Conservation (phyloP, 176 grass and related monocot genomes). For the Musa schizocarpa region DNA sequence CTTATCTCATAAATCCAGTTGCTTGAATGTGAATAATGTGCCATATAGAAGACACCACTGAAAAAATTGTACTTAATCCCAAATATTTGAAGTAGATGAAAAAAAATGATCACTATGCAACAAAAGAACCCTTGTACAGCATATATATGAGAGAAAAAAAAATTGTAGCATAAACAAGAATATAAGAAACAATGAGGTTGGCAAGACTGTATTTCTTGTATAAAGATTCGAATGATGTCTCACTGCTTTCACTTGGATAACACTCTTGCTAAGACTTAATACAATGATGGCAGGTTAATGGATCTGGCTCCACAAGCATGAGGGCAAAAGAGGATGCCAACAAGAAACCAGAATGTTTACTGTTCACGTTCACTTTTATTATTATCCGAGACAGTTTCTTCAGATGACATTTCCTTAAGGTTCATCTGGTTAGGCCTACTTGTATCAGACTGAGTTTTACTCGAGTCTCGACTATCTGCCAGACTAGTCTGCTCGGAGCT, state of each 20-base stretch:
- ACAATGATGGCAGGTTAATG: neutral
- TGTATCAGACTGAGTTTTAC: constrained; percentile 15
- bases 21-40: neutral
- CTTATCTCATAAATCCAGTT: neutral
- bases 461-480: constrained; percentile 19
- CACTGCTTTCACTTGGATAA: neutral
- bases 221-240: neutral
- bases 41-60: neutral
- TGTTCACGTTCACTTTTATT: neutral
- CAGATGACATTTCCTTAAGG: constrained; percentile 22
- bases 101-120: neutral
- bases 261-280: neutral
- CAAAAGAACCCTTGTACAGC: neutral
- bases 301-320: neutral
- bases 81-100: neutral
- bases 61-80: no score
- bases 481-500: constrained; percentile 13
- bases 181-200: neutral
- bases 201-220: neutral
- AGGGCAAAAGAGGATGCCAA: neutral
- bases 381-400: constrained; percentile 28
- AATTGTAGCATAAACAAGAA: neutral
- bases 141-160: neutral
- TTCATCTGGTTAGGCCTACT: neutral
- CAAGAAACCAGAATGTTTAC: neutral